Base-by-base conservation (phyloP, 768 basidiomycete genomes). In the Tubosaeta brunneosetosa region DNA sequence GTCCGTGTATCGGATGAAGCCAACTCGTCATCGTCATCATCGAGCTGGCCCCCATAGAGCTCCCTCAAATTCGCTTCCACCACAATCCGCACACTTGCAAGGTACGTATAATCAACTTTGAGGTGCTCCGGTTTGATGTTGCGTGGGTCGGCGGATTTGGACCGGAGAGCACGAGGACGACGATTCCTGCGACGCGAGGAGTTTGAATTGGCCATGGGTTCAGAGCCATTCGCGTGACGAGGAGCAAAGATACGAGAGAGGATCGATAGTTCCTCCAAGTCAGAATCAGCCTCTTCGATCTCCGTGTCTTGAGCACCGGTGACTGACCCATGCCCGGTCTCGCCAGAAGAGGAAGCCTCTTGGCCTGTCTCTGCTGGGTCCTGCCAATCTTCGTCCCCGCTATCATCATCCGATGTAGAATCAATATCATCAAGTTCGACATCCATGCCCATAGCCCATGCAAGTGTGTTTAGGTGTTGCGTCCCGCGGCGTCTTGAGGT, bases 61-160 rank as follows among this genome's bases (percentile, higher is more conserved):
- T 79, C 78, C 11, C 66, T 70, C 52, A 83, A 49, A 52, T 82
- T 83, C 31, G 73, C 70, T 57, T 83, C 81, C 14, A 83, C 70
- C 10, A 81, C 67, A 22, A 76, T 66, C 12, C 82, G 74, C 9
- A 71, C 79, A 13, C 78, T 76, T 3, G 78, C 71, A 12, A 83
- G 73, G 64, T 72, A 83, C 2, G 68, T 66, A 63, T 81, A 83
- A 57, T 83, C 81, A 0, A 77, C 77, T 14, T 74, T 55, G 16
- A 66, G 63, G 19, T 76, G 66, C 26, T 67, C 62, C 4, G 65
- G 59, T 11, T 55, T 51, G 40, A 65, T 65, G 33, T 55, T 40
- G 44, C 49, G 34, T 4, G 65, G 55, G 6, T 64, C 64, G 22
- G 64, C 50, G 0, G 26, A 60, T 4, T 51, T 49, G 6, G 50